These are phyloP conservation scores for Trichophyton schoenleinii DNA, from an alignment of 2,329 filamentous ascomycete genomes.

Conservation along the genomic window DNA sequence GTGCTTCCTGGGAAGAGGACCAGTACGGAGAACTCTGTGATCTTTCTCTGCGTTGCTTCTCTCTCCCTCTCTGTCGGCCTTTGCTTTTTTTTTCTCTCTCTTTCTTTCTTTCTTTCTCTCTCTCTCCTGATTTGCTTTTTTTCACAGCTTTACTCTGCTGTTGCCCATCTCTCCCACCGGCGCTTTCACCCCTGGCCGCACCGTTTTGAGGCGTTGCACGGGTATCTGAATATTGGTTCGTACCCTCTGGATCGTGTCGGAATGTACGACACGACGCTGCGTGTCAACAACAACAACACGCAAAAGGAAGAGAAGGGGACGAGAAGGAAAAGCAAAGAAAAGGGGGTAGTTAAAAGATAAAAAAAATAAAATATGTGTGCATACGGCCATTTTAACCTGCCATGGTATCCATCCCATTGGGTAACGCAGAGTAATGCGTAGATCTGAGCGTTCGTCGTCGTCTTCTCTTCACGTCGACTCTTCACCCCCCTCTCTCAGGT, in stretches of 20 bases:
- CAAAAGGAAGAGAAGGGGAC: neutral
- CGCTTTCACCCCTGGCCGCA: neutral
- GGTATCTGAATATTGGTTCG: constrained; percentile 3
- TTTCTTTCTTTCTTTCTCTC: neutral
- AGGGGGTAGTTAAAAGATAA: neutral
- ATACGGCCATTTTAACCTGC: neutral
- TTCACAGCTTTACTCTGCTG: neutral
- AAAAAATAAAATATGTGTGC: neutral
- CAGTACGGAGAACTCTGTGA: neutral
- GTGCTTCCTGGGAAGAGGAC: neutral
- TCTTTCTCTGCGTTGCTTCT: neutral
- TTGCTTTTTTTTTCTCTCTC: neutral
- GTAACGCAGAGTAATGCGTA: neutral
- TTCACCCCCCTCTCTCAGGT: too few relatives aligned
- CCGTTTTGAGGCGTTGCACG: constrained; percentile 3
- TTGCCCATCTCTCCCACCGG: neutral
- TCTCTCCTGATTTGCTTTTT: too few relatives aligned
- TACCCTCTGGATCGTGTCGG: neutral
- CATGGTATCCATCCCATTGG: constrained; percentile 1
- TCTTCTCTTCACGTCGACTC: neutral
- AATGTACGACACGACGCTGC: neutral
- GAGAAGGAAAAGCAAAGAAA: neutral
- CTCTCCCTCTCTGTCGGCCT: neutral
- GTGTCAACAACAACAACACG: neutral
- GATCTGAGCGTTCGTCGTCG: neutral